These are phyloP conservation scores for Coemansia sp. DNA, from an alignment of 192 early-diverging fungal species.

Conservation along the genomic window DNA sequence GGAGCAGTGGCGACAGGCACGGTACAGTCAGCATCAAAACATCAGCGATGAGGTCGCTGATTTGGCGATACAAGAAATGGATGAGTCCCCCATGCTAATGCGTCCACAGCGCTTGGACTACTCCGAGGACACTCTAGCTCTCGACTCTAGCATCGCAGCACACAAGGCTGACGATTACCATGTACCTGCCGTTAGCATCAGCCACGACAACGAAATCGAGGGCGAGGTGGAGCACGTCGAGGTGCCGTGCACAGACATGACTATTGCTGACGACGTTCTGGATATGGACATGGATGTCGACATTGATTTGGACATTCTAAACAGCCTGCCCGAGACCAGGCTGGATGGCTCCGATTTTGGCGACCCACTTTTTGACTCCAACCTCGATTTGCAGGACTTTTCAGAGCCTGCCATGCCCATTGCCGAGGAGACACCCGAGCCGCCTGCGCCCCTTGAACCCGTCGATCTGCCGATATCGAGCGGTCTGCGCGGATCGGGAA, in stretches of 20 bases:
- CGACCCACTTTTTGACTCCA: not conserved
- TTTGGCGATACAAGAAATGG: constrained; percentile 39
- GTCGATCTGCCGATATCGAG: constrained; percentile 36
- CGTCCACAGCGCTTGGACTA: constrained; percentile 10
- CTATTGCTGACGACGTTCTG: constrained; percentile 38
- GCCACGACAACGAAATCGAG: not conserved
- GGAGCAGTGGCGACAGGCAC: constrained; percentile 41
- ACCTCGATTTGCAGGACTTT: not conserved
- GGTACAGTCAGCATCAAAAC: constrained; percentile 15
- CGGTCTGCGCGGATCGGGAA: constrained; percentile 42
- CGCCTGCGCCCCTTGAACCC: constrained; percentile 6
- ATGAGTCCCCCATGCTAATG: constrained; percentile 29
- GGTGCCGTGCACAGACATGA: constrained; percentile 13
- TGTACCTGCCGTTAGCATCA: not conserved
- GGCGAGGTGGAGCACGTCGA: constrained; percentile 1
- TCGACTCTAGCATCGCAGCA: not conserved
- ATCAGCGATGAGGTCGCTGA: constrained; percentile 37
- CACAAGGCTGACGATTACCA: not conserved
- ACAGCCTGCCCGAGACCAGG: constrained; percentile 2
- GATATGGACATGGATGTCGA: constrained; percentile 45
- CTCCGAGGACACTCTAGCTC: constrained; percentile 3
- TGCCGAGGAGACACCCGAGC: constrained; percentile 1
- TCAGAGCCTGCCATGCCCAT: not conserved
- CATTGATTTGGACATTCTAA: constrained; percentile 26
- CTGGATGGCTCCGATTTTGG: constrained; percentile 5